Evolutionary conservation across 2,329 filamentous ascomycete genomes (phyloP), one percentile per base, ranked within the genome.

Genomic region (Madurella mycetomatis): DNA sequence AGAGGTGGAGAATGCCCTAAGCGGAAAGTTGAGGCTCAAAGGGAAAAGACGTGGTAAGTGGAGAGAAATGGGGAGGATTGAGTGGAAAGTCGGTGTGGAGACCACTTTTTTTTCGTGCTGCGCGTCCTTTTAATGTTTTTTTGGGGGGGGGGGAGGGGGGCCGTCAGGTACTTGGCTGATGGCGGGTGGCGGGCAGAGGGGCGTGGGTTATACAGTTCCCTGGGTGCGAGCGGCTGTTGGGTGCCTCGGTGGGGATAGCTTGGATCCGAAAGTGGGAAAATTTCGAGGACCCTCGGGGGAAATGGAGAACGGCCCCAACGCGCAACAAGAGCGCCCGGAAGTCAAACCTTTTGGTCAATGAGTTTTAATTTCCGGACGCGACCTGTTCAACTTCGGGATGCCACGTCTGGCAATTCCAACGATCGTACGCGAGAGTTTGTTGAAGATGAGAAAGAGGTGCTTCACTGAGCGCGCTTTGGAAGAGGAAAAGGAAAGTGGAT

Each of bases 31-130:
- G 64, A 66, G 64, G 64, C 64, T 66, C 61, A 64, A 63, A 48
- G 58, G 51, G 51, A 54, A 60, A 59, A 59, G 69, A 69, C 69
- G 69, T 66, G 60, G 59, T 58, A 56, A 62, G 64, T 65, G 65
- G 65, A 64, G 64, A 69, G 69, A 73, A 70, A 69, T 74, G 72
- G 61, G 59, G 57, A 61, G 51, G 60, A 58, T 69, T 73, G 70
- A 71, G 72, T 72, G 72, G 70, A 74, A 71, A 70, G 69, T 71
- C 65, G 67, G 70, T 60, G 73, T 75, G 73, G 73, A 72, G 73
- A 74, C 72, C 65, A 68, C 17, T 67, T 70, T 72, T 71, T 72
- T 73, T 72, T 72, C 72, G 57, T 60, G 62, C 60, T 63, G 64
- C 57, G 56, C 55, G 70, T 70, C 67, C 59, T 59, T 60, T 61